Base-by-base conservation (phyloP, 1,284 basidiomycete genomes). In the Earliella scabrosa region DNA sequence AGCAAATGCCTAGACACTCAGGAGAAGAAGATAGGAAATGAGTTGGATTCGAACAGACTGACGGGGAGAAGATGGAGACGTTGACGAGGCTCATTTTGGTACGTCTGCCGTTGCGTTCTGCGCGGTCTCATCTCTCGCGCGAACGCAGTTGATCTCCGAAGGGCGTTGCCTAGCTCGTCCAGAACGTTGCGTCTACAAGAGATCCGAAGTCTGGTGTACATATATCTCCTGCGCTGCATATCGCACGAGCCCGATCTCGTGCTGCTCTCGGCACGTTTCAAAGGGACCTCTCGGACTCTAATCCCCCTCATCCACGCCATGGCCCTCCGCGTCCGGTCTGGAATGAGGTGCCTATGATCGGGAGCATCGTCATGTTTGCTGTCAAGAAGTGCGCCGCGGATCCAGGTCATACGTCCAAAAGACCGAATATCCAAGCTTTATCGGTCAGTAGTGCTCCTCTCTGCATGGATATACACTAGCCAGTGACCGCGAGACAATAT, bases 121-220 rank as follows among this genome's bases (percentile, higher is more conserved):
- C 43, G 52, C 48, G 44, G 50, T 41, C 55, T 47, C 35, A 51
- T n/a, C n/a, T 16, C 21, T 10, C 29, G 34, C 23, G 5, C 13
- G 39, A 41, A 9, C 14, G 20, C 66, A 95, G 92, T 82, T 96
- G 72, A 95, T 97, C 61, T 95, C 93, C 35, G 97, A 97, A 76
- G 91, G 90, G 29, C 88, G 93, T 97, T 67, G 92, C 95, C 4
- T 90, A 92, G 70, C 95, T 97, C 35, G 94, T 96, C 67, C 95
- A 96, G 78, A 95, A 95, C 64, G 94, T 97, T 47, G 93, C 92
- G 3, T 92, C 2, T 85, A 85, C 44, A 93, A 93, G 95, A 98
- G 73, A 92, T 98, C 63, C 88, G 96, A 61, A 98, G 98, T 75
- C 87, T 99, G 54, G 96, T 98, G 40, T 99, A 98, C 74, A 97